These are phyloP conservation scores for Neopestalotiopsis clavispora DNA, from an alignment of 2,329 filamentous ascomycete species.

Conservation along the genomic window DNA sequence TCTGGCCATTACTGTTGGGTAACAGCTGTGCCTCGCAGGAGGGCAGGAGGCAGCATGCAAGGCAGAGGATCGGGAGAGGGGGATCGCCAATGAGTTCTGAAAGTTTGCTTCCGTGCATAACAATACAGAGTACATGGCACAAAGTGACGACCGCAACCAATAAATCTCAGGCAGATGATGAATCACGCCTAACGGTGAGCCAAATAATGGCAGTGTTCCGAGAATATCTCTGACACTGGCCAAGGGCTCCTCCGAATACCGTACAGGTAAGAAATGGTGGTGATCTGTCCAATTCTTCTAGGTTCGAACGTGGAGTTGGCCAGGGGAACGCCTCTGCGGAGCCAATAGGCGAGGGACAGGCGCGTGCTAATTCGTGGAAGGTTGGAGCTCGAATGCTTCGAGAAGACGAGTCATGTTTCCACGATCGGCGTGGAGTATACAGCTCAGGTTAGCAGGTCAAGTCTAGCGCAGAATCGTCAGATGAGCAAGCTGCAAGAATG, in stretches of 20 bases:
- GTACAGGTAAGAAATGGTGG: not conserved
- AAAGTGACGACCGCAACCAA: not conserved
- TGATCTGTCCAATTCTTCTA: conserved; percentile 1
- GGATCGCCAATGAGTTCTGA: not conserved
- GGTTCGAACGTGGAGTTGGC: not conserved
- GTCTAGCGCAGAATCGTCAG: not conserved
- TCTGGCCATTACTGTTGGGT: not conserved
- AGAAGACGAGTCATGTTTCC: conserved; percentile 2
- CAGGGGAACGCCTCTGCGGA: not conserved
- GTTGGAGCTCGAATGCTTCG: not conserved
- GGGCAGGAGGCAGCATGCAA: too few relatives aligned
- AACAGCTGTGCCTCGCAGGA: not conserved
- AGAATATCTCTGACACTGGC: conserved; percentile 1
- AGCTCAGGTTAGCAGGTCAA: not conserved
- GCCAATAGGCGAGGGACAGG: not conserved
- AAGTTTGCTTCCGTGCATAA: not conserved
- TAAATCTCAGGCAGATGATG: conserved; percentile 3
- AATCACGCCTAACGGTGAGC: not conserved
- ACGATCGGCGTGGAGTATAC: conserved; percentile 1
- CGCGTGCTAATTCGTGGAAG: not conserved
- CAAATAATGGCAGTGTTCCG: not conserved
- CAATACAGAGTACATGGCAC: not conserved
- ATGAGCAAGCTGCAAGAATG: not conserved
- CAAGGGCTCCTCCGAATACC: not conserved
- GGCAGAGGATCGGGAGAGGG: not conserved